Base-by-base conservation (phyloP, 1,139 yeast genomes). In the Wickerhamomyces sp. region DNA sequence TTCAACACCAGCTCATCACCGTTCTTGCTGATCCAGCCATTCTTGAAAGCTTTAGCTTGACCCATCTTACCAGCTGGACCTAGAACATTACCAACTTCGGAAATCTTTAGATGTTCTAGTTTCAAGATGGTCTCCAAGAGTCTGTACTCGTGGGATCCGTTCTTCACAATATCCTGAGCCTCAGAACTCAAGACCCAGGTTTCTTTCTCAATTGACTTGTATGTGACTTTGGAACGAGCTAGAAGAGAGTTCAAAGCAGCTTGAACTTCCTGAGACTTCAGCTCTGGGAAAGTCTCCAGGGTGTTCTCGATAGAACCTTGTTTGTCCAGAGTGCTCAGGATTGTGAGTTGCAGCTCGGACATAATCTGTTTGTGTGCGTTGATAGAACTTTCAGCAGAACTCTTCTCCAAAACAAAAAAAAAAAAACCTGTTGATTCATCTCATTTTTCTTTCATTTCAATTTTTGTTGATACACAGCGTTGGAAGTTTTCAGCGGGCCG, bases 31-130 rank as follows among this genome's bases (percentile, higher is more conserved):
- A 91, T 79, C 99, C 99, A 91, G 33, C 95, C 95, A 61, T 89
- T 89, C 64, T 88, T 91, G 73, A 91, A 91, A n/a, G 97, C 98
- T 55, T 89, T 82, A 52, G 95, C 95, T 66, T 91, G 98, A 41
- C 98, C 99, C 45, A 89, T 73, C 52, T 82, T 80, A 40, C 96
- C 97, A 44, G 78, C 75, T 33, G 78, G 66, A 33, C 97, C 96
- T 61, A 89, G 69, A 45, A 81, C 75, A 40, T 77, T 60, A 34
- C 77, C 75, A 39, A 91, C 94, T 40, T 91, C 96, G 17, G 83
- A 60, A 48, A 91, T 80, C 55, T 85, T 84, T 54, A 91, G 71
- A 28, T 93, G 88, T 41, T 83, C 94, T 40, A 88, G 61, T 26
- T 83, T 70, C 52, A 78, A 73, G 43, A 83, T 68, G 31, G 93